Base-by-base conservation (phyloP, 2,329 filamentous ascomycete genomes). In the Pezicula radicicola region DNA sequence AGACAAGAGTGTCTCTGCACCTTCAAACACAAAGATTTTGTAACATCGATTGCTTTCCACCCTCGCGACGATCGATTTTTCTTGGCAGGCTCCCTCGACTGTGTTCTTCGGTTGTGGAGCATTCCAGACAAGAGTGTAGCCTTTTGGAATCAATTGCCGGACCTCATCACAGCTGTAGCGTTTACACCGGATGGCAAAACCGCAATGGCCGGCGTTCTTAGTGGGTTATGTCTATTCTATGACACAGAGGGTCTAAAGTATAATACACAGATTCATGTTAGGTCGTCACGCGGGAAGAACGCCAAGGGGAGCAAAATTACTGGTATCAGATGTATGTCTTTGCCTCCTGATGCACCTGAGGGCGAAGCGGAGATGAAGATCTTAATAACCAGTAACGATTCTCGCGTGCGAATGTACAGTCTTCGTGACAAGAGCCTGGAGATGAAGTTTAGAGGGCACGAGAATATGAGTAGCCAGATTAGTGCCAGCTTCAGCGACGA, bases 231-330 rank as follows among this genome's bases (percentile, higher is more conserved):
- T 66, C 81, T 90, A 58, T 94, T 97, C 60, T 96, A 93, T 69
- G 89, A 96, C 51, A 99, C 94, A 0, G 91, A 97, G 62, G 91
- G 91, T 0, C 72, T 99, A 47, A 94, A 90, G 63, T 83, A 87
- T 49, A 82, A 89, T 59, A 88, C 87, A 1, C 91, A 97, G 66
- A 86, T 97, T 28, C 91, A 96, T 59, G 92, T 97, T n/a, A 85
- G 92, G 42, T 97, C 92, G 0, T 91, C 91, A 0, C 81, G 92
- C 53, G 93, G 94, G 3, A 92, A 91, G 66, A 97, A 97, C 64
- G 88, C 92, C 4, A 97, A 96, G 68, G 93, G 93, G 6, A 96
- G 91, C 73, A 99, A 99, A 68, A 96, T 99, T 60, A 97, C 94
- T 0, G 92, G 91, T 6, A 96, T 99, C 49, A 85, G 93, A 63